These are phyloP conservation scores for cucumber (Cucumis sativus) DNA, from an alignment of 306 rosid genomes.

Conservation along the genomic window DNA sequence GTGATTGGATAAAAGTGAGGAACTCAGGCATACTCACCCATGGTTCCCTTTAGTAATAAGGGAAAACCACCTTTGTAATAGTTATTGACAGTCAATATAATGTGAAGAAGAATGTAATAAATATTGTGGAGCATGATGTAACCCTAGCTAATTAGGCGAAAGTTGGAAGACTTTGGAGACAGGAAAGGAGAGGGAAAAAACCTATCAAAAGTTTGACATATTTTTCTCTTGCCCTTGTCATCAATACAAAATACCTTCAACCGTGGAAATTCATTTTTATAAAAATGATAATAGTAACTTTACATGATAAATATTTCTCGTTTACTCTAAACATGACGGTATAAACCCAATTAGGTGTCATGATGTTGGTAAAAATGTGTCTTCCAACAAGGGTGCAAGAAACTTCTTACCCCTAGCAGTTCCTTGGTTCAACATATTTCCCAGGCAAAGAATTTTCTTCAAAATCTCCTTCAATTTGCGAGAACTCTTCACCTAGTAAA, in stretches of 20 bases:
- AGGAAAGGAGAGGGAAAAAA: neutral
- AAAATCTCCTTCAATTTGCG: slow-evolving; percentile 68
- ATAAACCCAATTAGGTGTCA: neutral
- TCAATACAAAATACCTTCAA: neutral
- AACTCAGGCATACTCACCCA: neutral
- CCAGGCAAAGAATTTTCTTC: slow-evolving; percentile 77
- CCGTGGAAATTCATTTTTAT: neutral
- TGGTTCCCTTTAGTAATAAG: neutral
- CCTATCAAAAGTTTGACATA: neutral
- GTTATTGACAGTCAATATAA: neutral
- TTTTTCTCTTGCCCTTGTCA: neutral
- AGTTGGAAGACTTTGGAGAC: neutral
- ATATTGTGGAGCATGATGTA: neutral
- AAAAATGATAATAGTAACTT: neutral
- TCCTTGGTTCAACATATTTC: slow-evolving; percentile 93
- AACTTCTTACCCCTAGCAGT: slow-evolving; percentile 80
- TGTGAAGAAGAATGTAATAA: neutral
- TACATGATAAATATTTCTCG: neutral
- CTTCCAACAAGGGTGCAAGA: neutral
- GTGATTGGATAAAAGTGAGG: neutral
- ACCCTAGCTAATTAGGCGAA: neutral
- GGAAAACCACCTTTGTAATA: neutral
- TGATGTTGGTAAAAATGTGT: neutral
- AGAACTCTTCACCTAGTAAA: slow-evolving; percentile 57
- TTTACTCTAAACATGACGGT: neutral